Evolutionary conservation across 2,329 filamentous ascomycete genomes (phyloP).

Genomic region (Microsporum audouinii): DNA sequence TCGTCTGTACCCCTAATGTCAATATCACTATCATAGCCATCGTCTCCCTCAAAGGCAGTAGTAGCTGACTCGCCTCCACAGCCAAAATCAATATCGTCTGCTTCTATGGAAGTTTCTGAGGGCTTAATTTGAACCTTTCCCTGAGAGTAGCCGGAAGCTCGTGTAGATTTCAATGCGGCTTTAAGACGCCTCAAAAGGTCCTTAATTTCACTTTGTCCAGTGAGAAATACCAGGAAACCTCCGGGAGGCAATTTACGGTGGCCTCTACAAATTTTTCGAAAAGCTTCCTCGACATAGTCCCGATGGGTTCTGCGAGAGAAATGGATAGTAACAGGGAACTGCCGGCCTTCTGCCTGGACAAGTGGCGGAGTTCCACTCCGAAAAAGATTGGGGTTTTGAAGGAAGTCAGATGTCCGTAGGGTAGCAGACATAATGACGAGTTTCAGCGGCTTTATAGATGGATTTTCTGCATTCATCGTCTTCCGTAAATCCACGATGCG

Average conservation of each 20-base stretch:
- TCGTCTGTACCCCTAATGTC: constrained; percentile 50
- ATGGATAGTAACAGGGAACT: constrained; percentile 81
- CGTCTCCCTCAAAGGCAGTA: constrained; percentile 35
- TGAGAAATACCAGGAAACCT: constrained; percentile 86
- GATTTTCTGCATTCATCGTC: constrained; percentile 60
- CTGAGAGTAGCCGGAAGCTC: constrained; percentile 41
- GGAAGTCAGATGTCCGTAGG: constrained; percentile 78
- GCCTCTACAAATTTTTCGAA: constrained; percentile 72
- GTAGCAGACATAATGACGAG: constrained; percentile 98
- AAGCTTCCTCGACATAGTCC: constrained; percentile 86
- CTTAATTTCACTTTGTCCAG: constrained; percentile 82
- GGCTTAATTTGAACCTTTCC: constrained; percentile 65
- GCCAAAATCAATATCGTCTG: constrained; percentile 78
- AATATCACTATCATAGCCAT: constrained; percentile 45
- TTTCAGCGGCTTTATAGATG: constrained; percentile 66
- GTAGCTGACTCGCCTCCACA: constrained; percentile 37
- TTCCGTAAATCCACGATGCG: constrained; percentile 76
- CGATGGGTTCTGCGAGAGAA: constrained; percentile 71
- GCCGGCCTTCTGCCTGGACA: constrained; percentile 79
- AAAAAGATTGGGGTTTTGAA: constrained; percentile 72
- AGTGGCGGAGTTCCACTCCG: constrained; percentile 62
- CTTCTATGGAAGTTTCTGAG: constrained; percentile 65
- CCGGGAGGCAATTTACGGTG: constrained; percentile 84
- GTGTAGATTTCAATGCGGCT: constrained; percentile 49
- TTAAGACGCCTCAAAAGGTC: constrained; percentile 71